These are phyloP conservation scores for Ceratocystis albifundus DNA, from an alignment of 2,329 filamentous ascomycete species.

Conservation along the genomic window DNA sequence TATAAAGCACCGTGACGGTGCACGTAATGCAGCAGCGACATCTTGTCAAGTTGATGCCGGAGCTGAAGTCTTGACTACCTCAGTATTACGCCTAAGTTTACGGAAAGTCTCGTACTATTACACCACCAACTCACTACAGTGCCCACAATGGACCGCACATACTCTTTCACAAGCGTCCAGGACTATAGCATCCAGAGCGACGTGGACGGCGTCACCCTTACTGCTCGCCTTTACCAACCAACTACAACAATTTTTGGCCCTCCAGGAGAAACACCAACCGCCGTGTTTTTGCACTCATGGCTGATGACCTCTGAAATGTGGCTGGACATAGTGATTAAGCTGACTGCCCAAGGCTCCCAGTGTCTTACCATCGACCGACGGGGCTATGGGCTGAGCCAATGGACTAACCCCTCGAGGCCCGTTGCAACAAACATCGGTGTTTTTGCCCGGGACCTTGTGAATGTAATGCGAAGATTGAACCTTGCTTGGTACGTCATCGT, in stretches of 20 bases:
- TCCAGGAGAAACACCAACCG: slow-evolving; percentile 1
- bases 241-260: background rate
- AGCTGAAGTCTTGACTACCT: too few species aligned
- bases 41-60: too few species aligned
- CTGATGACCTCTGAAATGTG: slow-evolving; percentile 14
- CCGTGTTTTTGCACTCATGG: slow-evolving; percentile 17
- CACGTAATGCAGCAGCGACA: too few species aligned
- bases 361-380: slow-evolving; percentile 14
- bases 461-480: background rate
- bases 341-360: background rate
- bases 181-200: background rate
- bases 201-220: background rate
- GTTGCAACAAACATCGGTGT: background rate
- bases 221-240: background rate
- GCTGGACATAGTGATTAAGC: background rate
- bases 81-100: too few species aligned
- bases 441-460: background rate
- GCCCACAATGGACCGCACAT: background rate
- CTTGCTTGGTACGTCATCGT: slow-evolving; percentile 12
- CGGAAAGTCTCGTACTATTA: too few species aligned
- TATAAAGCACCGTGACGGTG: too few species aligned
- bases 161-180: background rate
- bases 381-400: slow-evolving; percentile 11
- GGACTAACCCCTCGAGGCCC: background rate
- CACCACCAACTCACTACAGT: background rate